These are phyloP conservation scores for Yarrowia osloensis DNA, from an alignment of 805 yeast species.

Conservation along the genomic window DNA sequence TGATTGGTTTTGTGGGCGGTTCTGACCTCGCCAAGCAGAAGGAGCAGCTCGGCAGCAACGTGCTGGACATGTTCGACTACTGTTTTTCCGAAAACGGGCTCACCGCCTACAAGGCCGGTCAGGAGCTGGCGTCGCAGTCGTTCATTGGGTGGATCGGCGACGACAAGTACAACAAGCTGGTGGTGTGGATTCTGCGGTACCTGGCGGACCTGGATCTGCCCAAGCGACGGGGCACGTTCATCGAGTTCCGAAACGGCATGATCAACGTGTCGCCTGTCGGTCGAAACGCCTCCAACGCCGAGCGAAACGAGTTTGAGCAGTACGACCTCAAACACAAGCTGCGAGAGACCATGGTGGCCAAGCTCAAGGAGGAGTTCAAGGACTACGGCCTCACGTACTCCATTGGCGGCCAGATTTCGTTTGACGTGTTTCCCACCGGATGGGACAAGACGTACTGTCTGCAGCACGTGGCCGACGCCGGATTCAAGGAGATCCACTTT, in stretches of 20 bases:
- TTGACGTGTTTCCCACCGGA: conserved; percentile 99
- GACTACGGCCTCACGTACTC: conserved; percentile 90
- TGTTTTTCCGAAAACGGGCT: conserved; percentile 97
- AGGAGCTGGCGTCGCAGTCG: conserved; percentile 87
- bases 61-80: conserved; percentile 84
- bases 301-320: conserved; percentile 89
- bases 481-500: conserved; percentile 88
- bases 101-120: conserved; percentile 92
- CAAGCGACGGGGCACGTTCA: conserved; percentile 96
- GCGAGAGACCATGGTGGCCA: conserved; percentile 82
- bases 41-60: conserved; percentile 86
- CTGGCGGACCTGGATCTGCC: conserved; percentile 87
- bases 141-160: conserved; percentile 96
- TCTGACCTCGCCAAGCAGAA: conserved; percentile 90
- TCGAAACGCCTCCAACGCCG: conserved; percentile 92
- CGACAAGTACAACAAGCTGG: conserved; percentile 86
- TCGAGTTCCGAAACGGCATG: conserved; percentile 99
- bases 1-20: conserved; percentile 97
- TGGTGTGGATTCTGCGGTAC: conserved; percentile 81
- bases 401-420: conserved; percentile 98
- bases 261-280: conserved; percentile 98
- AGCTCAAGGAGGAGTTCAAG: conserved; percentile 78
- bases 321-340: conserved; percentile 78
- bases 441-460: conserved; percentile 99
- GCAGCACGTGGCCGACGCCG: conserved; percentile 84